phyloP scores from a whole-genome alignment of 2,329 filamentous ascomycete species.

The Calonectria honghensis region DNA sequence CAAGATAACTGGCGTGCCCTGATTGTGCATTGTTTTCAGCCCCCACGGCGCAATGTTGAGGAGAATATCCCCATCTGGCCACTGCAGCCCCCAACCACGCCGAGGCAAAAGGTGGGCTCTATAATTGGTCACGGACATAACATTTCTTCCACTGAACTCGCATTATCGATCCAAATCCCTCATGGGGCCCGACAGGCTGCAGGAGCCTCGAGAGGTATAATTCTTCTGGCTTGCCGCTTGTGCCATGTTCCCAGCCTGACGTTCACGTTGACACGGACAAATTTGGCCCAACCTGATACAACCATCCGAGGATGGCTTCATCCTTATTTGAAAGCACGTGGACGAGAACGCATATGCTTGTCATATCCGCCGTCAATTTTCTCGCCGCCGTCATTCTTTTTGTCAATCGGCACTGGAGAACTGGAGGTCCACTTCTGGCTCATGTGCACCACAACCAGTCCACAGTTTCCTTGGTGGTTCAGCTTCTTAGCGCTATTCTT shows the following conservation, averaged over 20 bases:
- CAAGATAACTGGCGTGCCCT: neutral
- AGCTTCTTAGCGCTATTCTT: neutral
- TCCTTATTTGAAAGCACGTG: neutral
- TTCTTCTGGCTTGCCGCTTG: neutral
- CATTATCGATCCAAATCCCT: neutral
- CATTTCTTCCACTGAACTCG: neutral
- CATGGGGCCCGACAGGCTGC: neutral
- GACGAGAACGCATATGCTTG: neutral
- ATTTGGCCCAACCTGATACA: neutral
- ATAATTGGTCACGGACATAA: neutral
- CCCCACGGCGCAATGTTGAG: neutral
- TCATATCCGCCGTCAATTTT: neutral
- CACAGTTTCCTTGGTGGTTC: neutral
- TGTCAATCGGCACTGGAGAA: neutral
- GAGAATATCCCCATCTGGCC: neutral
- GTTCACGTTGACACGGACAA: neutral
- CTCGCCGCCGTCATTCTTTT: neutral
- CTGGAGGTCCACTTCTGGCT: neutral
- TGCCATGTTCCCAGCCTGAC: neutral
- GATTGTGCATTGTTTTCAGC: neutral
- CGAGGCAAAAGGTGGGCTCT: neutral
- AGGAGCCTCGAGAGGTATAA: neutral
- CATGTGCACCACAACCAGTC: neutral
- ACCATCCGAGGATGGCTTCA: neutral
- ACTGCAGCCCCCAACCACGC: neutral